Evolutionary conservation across 768 basidiomycete species (phyloP), one percentile per base, ranked within the genome.

Genomic region (Kwoniella pini): DNA sequence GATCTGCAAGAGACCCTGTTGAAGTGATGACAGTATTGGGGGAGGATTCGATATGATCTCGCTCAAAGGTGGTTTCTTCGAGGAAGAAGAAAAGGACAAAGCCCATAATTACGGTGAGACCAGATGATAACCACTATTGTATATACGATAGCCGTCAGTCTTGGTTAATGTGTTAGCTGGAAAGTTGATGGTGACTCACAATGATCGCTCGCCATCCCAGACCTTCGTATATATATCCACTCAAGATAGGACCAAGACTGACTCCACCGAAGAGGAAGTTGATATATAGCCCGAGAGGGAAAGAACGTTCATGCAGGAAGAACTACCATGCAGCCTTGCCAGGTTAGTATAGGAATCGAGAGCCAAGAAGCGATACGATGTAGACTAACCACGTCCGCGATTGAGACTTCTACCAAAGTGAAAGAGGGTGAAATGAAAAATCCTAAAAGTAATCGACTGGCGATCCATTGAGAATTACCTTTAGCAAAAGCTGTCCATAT

Each of bases 31-130:
- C 45, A 46, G 45, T 24, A 17, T 22, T 27, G 17, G 45, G 27
- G 5, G 21, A 12, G 7, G 3, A 22, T 26, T 24, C 45, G 11
- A 6, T 26, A 24, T 44, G 31, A 26, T 42, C 57, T 19, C 63
- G 53, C 15, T 36, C 36, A 36, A 45, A 65, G 45, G 40, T 57
- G 13, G 63, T 61, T 30, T 65, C 63, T 26, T 65, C 58, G 24
- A 65, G 45, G 52, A 56, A 51, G 49, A 65, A 65, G 63, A 65
- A 65, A 21, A 53, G 31, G 48, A 60, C 60, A 15, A 65, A 26
- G 13, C 44, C 58, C 46, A 49, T 52, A 17, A 57, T 31, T 0
- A 21, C 51, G 33, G 38, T 38, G 26, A 60, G 42, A 17, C 63
- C 63, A 5, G 43, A 33, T 19, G 53, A 44, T 19, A 65, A 19